A percentile compares a stretch with the other conserved stretches of the same genome.
These are phyloP conservation scores for Phoenix roebelenii DNA, from an alignment of 176 grass and related monocot genomes.

Conservation along the genomic window DNA sequence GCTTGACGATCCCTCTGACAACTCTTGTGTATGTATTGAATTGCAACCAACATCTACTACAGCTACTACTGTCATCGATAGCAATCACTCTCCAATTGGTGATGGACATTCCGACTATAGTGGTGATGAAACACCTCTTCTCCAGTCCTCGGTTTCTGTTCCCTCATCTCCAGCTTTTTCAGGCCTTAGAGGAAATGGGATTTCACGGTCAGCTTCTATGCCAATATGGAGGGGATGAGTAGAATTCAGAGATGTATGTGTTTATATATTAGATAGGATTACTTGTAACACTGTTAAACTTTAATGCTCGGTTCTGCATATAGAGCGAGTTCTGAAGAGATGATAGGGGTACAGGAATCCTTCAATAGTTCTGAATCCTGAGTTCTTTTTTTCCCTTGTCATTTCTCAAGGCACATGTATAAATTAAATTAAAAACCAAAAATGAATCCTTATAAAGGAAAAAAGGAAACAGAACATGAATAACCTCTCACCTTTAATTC, in stretches of 20 bases:
- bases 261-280: no score
- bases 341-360: no score
- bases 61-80: neutral
- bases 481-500: no score
- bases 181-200: neutral
- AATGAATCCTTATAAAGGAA: no score
- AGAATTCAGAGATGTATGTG: neutral
- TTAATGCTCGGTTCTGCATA: no score
- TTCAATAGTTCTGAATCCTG: no score
- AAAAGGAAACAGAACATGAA: no score
- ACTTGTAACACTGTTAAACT: no score
- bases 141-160: conserved; percentile 3
- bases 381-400: no score
- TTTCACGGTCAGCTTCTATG: conserved; percentile 38
- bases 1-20: conserved; percentile 22
- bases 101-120: neutral
- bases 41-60: conserved; percentile 24
- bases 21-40: conserved; percentile 43
- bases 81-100: neutral
- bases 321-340: no score
- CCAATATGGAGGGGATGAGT: conserved; percentile 15
- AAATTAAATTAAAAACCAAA: no score
- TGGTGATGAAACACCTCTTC: neutral
- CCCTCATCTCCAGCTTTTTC: neutral
- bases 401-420: no score